Conservation (phyloP, 345 rosid genomes). For the Eucalyptus cloeziana region DNA sequence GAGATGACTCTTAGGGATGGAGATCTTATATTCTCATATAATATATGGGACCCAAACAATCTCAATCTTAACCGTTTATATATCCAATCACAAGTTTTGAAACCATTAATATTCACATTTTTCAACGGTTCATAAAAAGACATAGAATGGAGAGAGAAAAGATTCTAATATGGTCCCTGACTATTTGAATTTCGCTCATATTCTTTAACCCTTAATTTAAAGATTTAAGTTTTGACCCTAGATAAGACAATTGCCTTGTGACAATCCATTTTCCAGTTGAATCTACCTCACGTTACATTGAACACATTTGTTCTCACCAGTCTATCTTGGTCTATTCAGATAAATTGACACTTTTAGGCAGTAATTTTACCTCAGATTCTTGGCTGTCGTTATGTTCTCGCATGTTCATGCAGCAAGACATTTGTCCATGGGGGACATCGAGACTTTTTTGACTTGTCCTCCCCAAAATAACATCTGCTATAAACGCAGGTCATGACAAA, state of each 20-base stretch:
- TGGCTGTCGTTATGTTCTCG: not conserved
- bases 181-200: not conserved
- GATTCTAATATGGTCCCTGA: rapidly evolving
- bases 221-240: not conserved
- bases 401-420: not conserved
- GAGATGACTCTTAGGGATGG: not conserved
- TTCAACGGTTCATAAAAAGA: not conserved
- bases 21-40: not conserved
- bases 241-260: not conserved
- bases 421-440: not conserved
- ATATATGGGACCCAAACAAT: not conserved
- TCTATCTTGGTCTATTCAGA: not conserved
- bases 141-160: not conserved
- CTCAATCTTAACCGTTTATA: not conserved
- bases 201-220: not conserved
- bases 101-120: not conserved
- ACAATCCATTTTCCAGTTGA: not conserved
- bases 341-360: not conserved
- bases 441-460: not conserved
- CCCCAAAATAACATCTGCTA: not conserved
- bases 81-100: not conserved
- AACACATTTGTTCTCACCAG: not conserved
- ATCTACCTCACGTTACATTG: not conserved
- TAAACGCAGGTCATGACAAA: not conserved
- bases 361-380: not conserved